phyloP scores from a whole-genome alignment of 106 monocot genomes.

The Dendrobium huoshanense region DNA sequence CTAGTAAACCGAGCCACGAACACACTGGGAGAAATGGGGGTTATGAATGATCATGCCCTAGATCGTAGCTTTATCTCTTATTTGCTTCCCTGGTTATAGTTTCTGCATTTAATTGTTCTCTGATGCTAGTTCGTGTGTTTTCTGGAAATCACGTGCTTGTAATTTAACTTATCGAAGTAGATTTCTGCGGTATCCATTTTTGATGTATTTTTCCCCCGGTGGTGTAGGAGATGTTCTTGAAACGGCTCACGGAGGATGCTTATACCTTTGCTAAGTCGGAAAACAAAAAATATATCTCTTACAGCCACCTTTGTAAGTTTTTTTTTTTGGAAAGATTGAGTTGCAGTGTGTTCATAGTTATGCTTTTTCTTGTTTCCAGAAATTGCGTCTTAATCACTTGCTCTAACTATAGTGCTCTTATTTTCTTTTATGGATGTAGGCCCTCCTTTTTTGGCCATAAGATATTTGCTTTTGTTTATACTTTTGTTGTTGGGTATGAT shows the following conservation, averaged over 20 bases:
- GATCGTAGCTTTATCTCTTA: background rate
- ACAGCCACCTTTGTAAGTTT: constrained; percentile 54
- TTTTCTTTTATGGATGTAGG: background rate
- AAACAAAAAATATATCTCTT: constrained; percentile 29
- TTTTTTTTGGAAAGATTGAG: background rate
- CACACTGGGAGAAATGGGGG: background rate
- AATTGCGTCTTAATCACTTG: background rate
- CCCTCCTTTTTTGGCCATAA: background rate
- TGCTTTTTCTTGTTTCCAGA: background rate
- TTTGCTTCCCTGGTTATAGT: background rate
- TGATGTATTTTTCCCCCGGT: background rate
- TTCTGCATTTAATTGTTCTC: background rate
- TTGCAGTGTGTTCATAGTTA: background rate
- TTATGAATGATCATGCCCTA: background rate
- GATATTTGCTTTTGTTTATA: background rate
- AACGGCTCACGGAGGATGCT: constrained; percentile 33
- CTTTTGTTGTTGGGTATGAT: background rate
- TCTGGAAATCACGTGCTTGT: background rate
- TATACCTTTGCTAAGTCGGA: constrained; percentile 14
- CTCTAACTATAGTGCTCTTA: background rate
- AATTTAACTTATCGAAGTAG: background rate
- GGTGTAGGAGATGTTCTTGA: constrained; percentile 59
- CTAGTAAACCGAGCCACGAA: background rate
- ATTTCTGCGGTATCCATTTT: background rate
- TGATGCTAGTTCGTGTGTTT: background rate